Base-by-base conservation (phyloP, 1,139 yeast species). In the Geotrichum aggregatum region DNA sequence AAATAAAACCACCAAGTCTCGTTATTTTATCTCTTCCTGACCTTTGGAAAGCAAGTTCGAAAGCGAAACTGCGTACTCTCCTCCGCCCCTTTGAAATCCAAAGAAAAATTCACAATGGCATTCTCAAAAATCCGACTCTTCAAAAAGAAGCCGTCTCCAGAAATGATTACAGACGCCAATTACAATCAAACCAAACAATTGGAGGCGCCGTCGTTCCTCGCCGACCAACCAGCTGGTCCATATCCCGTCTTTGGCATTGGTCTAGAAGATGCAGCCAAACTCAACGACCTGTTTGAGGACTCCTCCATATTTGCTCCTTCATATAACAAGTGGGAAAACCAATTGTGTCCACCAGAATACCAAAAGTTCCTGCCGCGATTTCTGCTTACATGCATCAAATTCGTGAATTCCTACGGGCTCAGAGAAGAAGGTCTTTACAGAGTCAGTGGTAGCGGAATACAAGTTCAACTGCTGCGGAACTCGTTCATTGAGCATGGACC, bases 361-460 rank as follows among this genome's bases (percentile, higher is more conserved):
- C 60, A 58, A 18, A 47, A 50, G 30, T 59, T 54, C 44, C 59
- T 64, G n/a, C 67, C 67, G 6, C 38, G 55, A 21, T 48, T 63
- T 21, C 56, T 63, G 21, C 40, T 59, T n/a, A 61, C 57, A 43
- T 59, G 63, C 51, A 48, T 63, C 24, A 54, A 57, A 22, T 62
- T 55, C 46, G 54, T 64, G 35, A 53, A 56, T 40, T 49, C 50
- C 28, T 44, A 59, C 41, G 95, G 95, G 0, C 63, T 87, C 21
- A 82, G 82, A 59, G 95, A 87, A 65, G 86, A 86, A 56, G 96
- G 96, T 28, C 72, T 87, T 28, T 87, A 87, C 66, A 76, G 96
- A 69, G 82, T 86, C 58, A 84, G 92, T 61, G 87, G 95, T 0
- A 83, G 94, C 0, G 71, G 83, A 26, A 80, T 83, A 52, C 86